Conservation (phyloP, 2,329 filamentous ascomycete genomes). For the Zarea fungicola region DNA sequence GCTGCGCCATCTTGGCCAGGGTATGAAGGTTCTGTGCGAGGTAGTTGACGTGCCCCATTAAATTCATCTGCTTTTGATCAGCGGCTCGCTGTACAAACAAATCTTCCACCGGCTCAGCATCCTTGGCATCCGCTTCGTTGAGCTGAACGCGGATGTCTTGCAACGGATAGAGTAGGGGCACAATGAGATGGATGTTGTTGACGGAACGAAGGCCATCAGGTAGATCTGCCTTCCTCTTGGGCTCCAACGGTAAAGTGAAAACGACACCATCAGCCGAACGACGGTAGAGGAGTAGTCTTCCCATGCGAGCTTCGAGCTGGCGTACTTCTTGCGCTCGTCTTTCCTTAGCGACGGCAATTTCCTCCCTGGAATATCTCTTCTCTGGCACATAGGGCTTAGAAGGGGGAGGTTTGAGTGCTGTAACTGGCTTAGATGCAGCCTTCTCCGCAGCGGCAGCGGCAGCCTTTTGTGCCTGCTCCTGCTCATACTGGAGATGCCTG, state of each 20-base stretch:
- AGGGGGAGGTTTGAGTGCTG: conserved; percentile 14
- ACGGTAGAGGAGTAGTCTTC: conserved; percentile 59
- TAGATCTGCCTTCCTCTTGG: conserved; percentile 54
- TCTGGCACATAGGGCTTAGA: conserved; percentile 34
- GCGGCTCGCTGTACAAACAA: conserved; percentile 57
- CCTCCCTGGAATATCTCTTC: conserved; percentile 50
- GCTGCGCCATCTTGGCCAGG: conserved; percentile 52
- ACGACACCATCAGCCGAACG: conserved; percentile 64
- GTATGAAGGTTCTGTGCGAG: conserved; percentile 64
- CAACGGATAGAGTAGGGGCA: conserved; percentile 68
- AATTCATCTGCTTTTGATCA: conserved; percentile 53
- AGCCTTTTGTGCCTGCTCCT: conserved; percentile 14
- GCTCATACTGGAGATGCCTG: conserved; percentile 34
- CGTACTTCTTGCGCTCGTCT: conserved; percentile 61
- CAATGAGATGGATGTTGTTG: conserved; percentile 60
- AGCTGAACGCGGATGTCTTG: conserved; percentile 62
- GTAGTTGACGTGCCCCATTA: conserved; percentile 73
- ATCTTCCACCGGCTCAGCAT: conserved; percentile 59
- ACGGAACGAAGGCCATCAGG: conserved; percentile 56
- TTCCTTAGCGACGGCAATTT: conserved; percentile 58
- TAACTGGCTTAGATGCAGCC: neutral
- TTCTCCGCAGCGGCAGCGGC: conserved; percentile 10
- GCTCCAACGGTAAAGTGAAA: conserved; percentile 66
- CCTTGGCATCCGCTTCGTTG: conserved; percentile 54
- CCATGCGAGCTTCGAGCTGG: conserved; percentile 71